phyloP scores from a whole-genome alignment of 78 protist species.

The Goniomonas avonlea region DNA sequence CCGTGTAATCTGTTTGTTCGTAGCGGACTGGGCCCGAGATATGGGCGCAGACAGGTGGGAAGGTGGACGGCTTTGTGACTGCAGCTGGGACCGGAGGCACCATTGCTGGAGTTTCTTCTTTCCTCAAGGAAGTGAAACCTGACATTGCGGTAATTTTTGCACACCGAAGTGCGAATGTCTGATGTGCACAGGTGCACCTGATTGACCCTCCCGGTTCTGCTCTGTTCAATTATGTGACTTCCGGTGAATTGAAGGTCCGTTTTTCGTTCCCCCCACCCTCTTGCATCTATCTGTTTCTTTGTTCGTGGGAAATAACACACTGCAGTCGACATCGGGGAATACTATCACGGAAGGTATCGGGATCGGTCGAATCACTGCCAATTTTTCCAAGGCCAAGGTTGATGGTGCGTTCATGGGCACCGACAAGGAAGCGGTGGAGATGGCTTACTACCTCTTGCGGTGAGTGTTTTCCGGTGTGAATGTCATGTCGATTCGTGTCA shows the following conservation, averaged over 20 bases:
- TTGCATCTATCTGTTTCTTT: background rate
- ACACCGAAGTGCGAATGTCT: too few species aligned
- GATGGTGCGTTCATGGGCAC: constrained; percentile 49
- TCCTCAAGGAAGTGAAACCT: constrained; percentile 20
- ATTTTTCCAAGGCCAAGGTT: constrained; percentile 50
- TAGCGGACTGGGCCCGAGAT: constrained; percentile 58
- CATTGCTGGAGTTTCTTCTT: constrained; percentile 58
- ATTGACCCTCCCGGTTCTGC: constrained; percentile 44
- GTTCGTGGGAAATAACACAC: background rate
- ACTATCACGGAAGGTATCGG: constrained; percentile 53
- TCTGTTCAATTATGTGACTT: background rate
- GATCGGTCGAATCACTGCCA: constrained; percentile 45
- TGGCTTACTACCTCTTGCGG: constrained; percentile 57
- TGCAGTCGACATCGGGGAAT: too few species aligned
- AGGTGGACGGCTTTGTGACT: constrained; percentile 38
- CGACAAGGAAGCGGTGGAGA: constrained; percentile 59
- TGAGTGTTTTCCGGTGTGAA: too few species aligned
- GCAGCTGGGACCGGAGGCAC: constrained; percentile 76
- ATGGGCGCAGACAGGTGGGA: constrained; percentile 49
- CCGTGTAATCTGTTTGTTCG: too few species aligned
- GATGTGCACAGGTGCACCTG: too few species aligned
- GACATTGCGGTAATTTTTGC: too few species aligned
- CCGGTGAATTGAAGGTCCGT: background rate
- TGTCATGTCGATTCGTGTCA: too few species aligned
- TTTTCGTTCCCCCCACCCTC: background rate